These are phyloP conservation scores for Corynespora cassiicola DNA, from an alignment of 2,329 filamentous ascomycete genomes.

Conservation along the genomic window DNA sequence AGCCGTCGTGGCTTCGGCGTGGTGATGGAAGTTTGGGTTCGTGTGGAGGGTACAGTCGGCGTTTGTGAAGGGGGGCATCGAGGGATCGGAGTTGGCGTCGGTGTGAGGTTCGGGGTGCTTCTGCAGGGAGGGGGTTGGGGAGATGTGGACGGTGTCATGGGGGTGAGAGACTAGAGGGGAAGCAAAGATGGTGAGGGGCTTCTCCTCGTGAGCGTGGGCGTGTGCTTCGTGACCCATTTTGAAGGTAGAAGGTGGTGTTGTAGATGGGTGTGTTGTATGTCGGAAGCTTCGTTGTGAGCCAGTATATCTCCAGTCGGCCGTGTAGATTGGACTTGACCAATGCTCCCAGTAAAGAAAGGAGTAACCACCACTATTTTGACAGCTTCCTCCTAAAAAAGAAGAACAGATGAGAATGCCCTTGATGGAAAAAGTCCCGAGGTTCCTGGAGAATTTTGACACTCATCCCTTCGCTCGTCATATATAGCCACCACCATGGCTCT, in stretches of 20 bases:
- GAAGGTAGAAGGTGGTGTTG: not conserved
- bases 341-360: too few relatives aligned
- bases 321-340: too few relatives aligned
- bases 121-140: conserved; percentile 2
- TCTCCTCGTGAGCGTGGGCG: conserved; percentile 18
- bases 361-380: too few relatives aligned
- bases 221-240: conserved; percentile 26
- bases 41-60: conserved; percentile 14
- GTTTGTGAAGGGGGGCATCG: conserved; percentile 25
- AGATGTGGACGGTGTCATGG: not conserved
- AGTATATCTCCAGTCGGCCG: too few relatives aligned
- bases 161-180: conserved; percentile 20
- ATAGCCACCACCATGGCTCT: too few relatives aligned
- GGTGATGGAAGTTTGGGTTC: conserved; percentile 44
- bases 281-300: too few relatives aligned
- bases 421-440: too few relatives aligned
- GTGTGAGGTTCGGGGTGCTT: conserved; percentile 9
- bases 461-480: too few relatives aligned
- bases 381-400: too few relatives aligned
- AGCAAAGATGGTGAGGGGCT: conserved; percentile 23
- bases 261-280: too few relatives aligned
- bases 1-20: conserved; percentile 60
- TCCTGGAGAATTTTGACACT: too few relatives aligned
- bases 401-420: too few relatives aligned
- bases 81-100: conserved; percentile 8